Evolutionary conservation across 495 filamentous ascomycete genomes (phyloP).

Genomic region (Aspergillus haitiensis): DNA sequence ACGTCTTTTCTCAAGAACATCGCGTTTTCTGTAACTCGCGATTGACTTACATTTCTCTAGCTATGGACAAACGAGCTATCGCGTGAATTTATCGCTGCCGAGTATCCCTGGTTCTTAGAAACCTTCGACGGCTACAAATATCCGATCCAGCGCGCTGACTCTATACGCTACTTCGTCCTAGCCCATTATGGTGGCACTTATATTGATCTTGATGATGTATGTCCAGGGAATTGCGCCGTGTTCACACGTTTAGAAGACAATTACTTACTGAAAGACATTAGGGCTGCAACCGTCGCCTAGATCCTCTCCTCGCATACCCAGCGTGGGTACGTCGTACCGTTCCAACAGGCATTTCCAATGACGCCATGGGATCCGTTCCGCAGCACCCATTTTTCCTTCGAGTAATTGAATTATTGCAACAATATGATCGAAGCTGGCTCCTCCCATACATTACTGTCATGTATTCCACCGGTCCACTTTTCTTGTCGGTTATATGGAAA

Average conservation of each 20-base stretch:
- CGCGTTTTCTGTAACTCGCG: background rate
- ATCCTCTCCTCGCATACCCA: conserved; percentile 77
- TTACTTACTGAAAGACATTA: conserved; percentile 28
- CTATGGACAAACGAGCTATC: conserved; percentile 84
- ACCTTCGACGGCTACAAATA: conserved; percentile 80
- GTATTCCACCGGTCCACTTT: conserved; percentile 82
- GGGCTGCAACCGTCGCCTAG: conserved; percentile 80
- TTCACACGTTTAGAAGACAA: conserved; percentile 7
- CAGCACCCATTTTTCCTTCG: conserved; percentile 80
- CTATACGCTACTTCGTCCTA: conserved; percentile 86
- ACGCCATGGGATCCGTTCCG: conserved; percentile 79
- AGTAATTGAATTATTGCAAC: conserved; percentile 66
- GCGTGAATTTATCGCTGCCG: conserved; percentile 69
- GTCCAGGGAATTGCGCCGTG: conserved; percentile 26
- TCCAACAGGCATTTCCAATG: conserved; percentile 86
- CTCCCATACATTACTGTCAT: conserved; percentile 89
- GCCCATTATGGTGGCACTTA: conserved; percentile 83
- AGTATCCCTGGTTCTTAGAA: conserved; percentile 85
- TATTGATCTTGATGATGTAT: conserved; percentile 83
- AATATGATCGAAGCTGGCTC: conserved; percentile 73
- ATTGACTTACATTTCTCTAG: conserved; percentile 36
- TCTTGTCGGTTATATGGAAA: conserved; percentile 82
- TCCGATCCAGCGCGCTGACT: conserved; percentile 82
- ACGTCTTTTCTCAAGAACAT: conserved; percentile 16
- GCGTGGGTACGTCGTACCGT: conserved; percentile 78